These are phyloP conservation scores for Kuraishia molischiana DNA, from an alignment of 805 yeast genomes.

Conservation along the genomic window DNA sequence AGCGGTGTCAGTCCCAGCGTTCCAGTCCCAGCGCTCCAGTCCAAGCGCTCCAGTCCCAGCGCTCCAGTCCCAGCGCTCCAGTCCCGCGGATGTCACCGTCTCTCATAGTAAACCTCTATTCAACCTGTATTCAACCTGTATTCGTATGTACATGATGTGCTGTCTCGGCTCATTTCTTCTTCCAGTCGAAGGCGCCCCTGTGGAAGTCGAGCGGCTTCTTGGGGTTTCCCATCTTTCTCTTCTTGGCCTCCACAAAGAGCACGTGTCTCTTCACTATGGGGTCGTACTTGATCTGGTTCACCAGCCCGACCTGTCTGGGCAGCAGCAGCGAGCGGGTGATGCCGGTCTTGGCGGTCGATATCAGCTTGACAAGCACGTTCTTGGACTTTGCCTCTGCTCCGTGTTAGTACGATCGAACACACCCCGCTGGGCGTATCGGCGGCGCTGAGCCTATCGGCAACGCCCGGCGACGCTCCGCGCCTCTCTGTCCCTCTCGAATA, in stretches of 20 bases:
- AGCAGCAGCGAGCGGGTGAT: conserved; percentile 70
- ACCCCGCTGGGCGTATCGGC: too few relatives aligned
- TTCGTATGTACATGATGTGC: neutral
- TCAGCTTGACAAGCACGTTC: conserved; percentile 72
- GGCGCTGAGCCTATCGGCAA: too few relatives aligned
- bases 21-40: too few relatives aligned
- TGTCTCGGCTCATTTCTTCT: conserved; percentile 17
- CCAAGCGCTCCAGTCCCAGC: too few relatives aligned
- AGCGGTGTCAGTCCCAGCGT: too few relatives aligned
- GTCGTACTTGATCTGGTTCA: conserved; percentile 79
- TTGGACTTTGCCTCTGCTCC: conserved; percentile 54
- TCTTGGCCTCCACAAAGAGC: conserved; percentile 78
- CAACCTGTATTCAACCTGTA: neutral
- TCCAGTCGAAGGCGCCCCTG: conserved; percentile 28
- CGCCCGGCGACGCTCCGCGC: too few relatives aligned
- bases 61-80: conserved; percentile 1
- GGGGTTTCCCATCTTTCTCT: conserved; percentile 63
- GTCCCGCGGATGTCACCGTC: too few relatives aligned
- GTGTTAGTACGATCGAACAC: too few relatives aligned
- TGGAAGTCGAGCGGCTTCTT: conserved; percentile 37
- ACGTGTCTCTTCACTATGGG: conserved; percentile 88
- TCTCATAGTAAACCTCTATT: neutral
- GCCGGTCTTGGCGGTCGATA: conserved; percentile 89
- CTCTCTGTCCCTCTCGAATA: too few relatives aligned
- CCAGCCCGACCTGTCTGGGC: conserved; percentile 72